Evolutionary conservation across 305 asterid species (phyloP), one percentile per base, ranked within the genome.

Genomic region (Fraxinus albicans): DNA sequence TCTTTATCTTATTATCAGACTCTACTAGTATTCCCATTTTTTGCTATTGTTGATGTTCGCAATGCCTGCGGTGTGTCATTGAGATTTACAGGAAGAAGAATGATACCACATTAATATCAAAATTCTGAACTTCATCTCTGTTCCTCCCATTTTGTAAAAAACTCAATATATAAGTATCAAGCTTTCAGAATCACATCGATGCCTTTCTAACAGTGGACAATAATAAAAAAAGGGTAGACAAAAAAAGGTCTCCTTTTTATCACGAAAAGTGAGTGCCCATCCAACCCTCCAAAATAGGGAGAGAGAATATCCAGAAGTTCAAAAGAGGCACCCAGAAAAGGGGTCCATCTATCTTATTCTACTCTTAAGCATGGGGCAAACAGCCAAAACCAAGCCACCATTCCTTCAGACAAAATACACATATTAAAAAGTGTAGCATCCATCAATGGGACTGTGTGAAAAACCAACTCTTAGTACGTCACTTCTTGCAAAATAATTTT

Each of bases 381-480:
- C 34, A 25, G 40, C 75, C 21, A 65, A 65, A 15, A 25, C 34
- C 73, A 65, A 65, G 72, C 72, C 34, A 10, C 31, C 34, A 23
- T 9, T 63, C n/a, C 73, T 25, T 1, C 73, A 2, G 34, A 65
- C 73, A 25, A 74, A 23, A 63, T 73, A 8, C 53, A 60, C 31
- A 60, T 21, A 8, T 60, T 60, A 60, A 60, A 21, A 21, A 8
- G 27, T 8, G 27, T 31, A 80, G 75, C 79, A 84, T 67, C 29
- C 44, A 50, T 29, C n/a, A 63, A 53, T 23, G 63, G 67, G 23
- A 10, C 25, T 7, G 79, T 70, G 69, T 75, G 19, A 70, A 38
- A 12, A 58, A 25, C 42, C 60, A 75, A 35, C 69, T 50, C 79
- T 85, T 75, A 72, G 60, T 65, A 76, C 15, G 31, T 36, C 15